Percentiles rank a stretch among this genome's conserved stretches.
Conservation (phyloP, 2,329 filamentous ascomycete genomes). For the Phyllosticta capitalensis region DNA sequence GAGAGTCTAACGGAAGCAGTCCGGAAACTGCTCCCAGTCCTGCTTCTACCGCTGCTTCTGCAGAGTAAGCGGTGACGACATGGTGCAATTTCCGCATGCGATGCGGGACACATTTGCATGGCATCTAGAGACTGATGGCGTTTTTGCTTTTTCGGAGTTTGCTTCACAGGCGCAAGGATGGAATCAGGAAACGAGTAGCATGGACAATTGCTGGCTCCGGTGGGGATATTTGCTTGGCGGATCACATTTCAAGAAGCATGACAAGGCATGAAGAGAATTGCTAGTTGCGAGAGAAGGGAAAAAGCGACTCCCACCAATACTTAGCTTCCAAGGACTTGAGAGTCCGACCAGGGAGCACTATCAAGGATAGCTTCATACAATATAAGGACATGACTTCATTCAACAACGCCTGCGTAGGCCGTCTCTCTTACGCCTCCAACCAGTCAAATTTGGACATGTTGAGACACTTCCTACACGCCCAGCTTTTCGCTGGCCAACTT, state of each 20-base stretch:
- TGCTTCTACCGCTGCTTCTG: slow-evolving; percentile 1
- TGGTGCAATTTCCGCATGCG: not conserved
- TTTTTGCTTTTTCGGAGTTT: not conserved
- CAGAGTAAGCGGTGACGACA: not conserved
- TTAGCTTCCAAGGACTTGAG: too few relatives aligned
- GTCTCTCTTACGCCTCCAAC: not conserved
- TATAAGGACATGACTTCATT: not conserved
- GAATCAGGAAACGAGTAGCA: too few relatives aligned
- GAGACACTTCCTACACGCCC: slow-evolving; percentile 14
- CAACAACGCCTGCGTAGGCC: not conserved
- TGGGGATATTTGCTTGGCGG: too few relatives aligned
- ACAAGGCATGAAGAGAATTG: too few relatives aligned
- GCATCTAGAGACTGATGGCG: not conserved
- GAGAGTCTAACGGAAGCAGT: not conserved
- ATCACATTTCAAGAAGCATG: too few relatives aligned
- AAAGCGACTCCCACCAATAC: too few relatives aligned
- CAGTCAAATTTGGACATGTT: not conserved
- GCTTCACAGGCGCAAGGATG: too few relatives aligned
- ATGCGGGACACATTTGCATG: not conserved
- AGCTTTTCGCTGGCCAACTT: slow-evolving; percentile 20
- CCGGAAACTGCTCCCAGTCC: not conserved
- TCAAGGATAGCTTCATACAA: not conserved
- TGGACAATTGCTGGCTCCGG: too few relatives aligned
- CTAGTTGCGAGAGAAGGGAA: too few relatives aligned
- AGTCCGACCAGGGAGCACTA: not conserved